These are phyloP conservation scores for Spatholobus suberectus DNA, from an alignment of 306 rosid genomes.

Conservation along the genomic window DNA sequence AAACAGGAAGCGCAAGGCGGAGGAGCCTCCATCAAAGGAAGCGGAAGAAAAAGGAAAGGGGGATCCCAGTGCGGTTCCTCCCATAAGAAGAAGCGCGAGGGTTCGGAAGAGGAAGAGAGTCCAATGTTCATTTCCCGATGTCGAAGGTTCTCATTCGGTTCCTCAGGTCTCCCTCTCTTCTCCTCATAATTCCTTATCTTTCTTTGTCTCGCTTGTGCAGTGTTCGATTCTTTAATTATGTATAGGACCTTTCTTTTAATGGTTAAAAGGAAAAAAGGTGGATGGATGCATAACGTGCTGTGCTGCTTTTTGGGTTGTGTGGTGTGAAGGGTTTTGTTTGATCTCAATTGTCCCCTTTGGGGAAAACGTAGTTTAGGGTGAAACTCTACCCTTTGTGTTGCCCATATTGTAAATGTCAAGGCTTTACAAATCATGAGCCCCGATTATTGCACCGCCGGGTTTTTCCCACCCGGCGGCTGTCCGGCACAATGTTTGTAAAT, in stretches of 20 bases:
- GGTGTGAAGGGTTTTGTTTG: not conserved
- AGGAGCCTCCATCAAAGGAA: no score
- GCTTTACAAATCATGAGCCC: conserved; percentile 1
- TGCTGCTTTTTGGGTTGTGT: not conserved
- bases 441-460: not conserved
- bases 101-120: not conserved
- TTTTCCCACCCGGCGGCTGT: no score
- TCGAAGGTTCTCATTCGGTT: not conserved
- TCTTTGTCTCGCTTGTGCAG: not conserved
- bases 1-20: not conserved
- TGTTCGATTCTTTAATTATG: not conserved
- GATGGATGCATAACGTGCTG: not conserved
- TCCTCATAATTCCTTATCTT: not conserved
- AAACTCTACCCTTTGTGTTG: not conserved
- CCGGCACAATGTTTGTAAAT: not conserved
- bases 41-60: not conserved
- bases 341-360: not conserved
- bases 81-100: not conserved
- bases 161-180: not conserved
- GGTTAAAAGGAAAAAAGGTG: no score
- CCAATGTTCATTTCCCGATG: no score
- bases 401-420: not conserved
- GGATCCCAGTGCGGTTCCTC: no score
- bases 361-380: not conserved
- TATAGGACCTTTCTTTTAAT: no score